Evolutionary conservation across 2,329 filamentous ascomycete species (phyloP), one percentile per base, ranked within the genome.

Genomic region (Alternaria sp.): DNA sequence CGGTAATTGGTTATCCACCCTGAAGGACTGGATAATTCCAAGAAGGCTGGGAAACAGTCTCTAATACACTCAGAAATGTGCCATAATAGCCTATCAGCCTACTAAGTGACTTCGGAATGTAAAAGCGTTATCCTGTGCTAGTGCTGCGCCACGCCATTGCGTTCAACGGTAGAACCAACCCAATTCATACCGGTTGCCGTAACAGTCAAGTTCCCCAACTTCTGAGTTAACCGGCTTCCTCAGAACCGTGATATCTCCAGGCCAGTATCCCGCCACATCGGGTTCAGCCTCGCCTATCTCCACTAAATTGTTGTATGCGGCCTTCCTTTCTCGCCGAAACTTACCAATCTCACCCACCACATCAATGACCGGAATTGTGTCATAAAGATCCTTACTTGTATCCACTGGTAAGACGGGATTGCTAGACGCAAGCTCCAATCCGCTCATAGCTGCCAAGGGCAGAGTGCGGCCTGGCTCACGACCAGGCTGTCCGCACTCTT

Each of bases 191-290:
- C 83, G 81, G 72, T 86, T 86, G 4, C 85, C 85, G 74, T 85
- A 86, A 69, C 83, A 84, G 43, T 86, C 83, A 28, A 77, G 47
- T 51, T 81, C 78, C 11, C 83, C 83, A 51, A 73, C 82, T 56
- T 82, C 77, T 11, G 74, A 71, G 57, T 81, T 77, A 0, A 75
- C 76, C 12, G 76, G 73, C 15, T 77, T 76, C n/a, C 86, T 79
- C n/a, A 89, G 79, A 28, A 89, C 82, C 57, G 85, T 86, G 23
- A 90, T 83, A 32, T 87, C 81, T 6, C 88, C 88, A 28, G 85
- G 83, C 88, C 88, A 90, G 66, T 87, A 83, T 0, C 87, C 87
- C 59, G 87, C 85, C 0, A 88, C 82, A 13, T 77, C 73, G 19
- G 76, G 74, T 4, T 81, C 73, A 26, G 19, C 28, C 15, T 69